phyloP scores from a whole-genome alignment of 1,284 basidiomycete genomes.

The Malassezia psittaci region DNA sequence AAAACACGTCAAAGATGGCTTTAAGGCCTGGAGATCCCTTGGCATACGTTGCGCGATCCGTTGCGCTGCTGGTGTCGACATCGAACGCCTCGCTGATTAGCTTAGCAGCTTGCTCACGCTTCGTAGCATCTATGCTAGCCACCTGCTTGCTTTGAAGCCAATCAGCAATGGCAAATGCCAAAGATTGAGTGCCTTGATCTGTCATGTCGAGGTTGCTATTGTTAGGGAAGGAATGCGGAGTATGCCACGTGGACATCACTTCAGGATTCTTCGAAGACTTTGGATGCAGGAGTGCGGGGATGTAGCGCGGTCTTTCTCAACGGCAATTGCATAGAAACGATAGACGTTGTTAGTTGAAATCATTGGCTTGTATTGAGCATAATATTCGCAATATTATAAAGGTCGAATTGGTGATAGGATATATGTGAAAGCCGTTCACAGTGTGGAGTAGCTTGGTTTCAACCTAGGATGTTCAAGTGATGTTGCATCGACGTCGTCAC shows the following conservation, averaged over 20 bases:
- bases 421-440: too few species aligned
- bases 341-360: too few species aligned
- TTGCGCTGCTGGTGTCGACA: conserved; percentile 24
- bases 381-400: too few species aligned
- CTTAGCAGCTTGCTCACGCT: conserved; percentile 27
- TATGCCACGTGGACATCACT: not conserved
- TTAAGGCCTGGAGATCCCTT: conserved; percentile 36
- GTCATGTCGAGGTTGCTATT: not conserved
- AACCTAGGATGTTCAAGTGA: not conserved
- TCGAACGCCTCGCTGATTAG: conserved; percentile 27
- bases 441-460: not conserved
- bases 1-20: conserved; percentile 45
- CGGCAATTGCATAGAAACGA: too few species aligned
- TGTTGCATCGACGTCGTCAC: conserved; percentile 1
- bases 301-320: too few species aligned
- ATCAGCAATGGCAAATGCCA: conserved; percentile 36
- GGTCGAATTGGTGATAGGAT: too few species aligned
- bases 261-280: too few species aligned
- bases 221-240: not conserved
- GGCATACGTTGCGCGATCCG: conserved; percentile 30
- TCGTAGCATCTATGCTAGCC: conserved; percentile 19
- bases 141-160: conserved; percentile 30
- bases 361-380: too few species aligned
- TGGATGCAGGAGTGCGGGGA: too few species aligned
- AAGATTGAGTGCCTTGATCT: conserved; percentile 15